Percentiles rank a stretch among this genome's conserved stretches.
phyloP scores from a whole-genome alignment of 352 stramenopile genomes.

The Globisporangium alternatum region DNA sequence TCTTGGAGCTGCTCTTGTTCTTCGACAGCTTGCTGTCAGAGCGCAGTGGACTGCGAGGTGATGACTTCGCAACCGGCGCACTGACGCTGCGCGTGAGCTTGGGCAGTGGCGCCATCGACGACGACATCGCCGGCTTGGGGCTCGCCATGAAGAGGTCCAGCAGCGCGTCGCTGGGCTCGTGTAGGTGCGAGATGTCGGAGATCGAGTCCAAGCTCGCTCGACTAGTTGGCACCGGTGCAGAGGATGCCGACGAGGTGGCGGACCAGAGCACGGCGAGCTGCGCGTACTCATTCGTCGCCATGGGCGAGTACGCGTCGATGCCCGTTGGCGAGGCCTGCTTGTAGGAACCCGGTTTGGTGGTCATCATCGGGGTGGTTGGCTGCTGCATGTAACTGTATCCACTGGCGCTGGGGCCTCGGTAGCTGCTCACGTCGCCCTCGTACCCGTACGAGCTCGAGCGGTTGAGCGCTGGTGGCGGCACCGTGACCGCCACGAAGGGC shows the following conservation, averaged over 20 bases:
- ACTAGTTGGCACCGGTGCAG: background rate
- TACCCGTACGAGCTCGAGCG: slow-evolving; percentile 6
- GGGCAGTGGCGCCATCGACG: background rate
- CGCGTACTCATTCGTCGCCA: slow-evolving; percentile 13
- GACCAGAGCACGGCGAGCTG: slow-evolving; percentile 16
- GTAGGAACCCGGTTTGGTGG: background rate
- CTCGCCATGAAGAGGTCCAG: slow-evolving; percentile 14
- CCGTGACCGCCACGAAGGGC: slow-evolving; percentile 6
- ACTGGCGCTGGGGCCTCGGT: background rate
- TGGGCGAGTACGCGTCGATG: slow-evolving; percentile 11
- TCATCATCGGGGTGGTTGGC: background rate
- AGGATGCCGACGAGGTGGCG: background rate
- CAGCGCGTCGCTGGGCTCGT: slow-evolving; percentile 3
- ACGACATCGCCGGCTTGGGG: background rate
- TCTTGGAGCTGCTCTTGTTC: slow-evolving; percentile 33
- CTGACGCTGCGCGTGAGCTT: background rate
- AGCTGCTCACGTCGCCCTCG: slow-evolving; percentile 8
- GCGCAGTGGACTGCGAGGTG: background rate
- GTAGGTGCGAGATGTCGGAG: background rate
- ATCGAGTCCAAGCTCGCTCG: background rate
- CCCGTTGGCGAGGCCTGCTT: slow-evolving; percentile 8
- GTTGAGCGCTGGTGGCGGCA: background rate
- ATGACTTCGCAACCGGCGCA: background rate
- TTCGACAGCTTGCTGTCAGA: slow-evolving; percentile 16
- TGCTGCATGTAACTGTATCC: background rate